Conservation (phyloP, 352 stramenopile species). For the Phytophthora colocasiae region DNA sequence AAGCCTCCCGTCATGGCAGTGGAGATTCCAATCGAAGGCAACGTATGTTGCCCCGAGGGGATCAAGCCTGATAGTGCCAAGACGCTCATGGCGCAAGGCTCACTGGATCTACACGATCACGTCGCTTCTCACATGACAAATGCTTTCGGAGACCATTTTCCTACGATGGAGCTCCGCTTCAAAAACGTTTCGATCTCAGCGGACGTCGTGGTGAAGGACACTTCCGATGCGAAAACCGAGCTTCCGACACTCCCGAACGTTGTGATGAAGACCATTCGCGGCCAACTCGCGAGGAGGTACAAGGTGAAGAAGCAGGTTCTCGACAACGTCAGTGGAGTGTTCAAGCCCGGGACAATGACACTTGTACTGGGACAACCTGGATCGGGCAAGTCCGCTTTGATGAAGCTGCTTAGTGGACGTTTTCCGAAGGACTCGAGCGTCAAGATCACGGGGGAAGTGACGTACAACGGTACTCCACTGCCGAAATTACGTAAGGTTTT, state of each 20-base stretch:
- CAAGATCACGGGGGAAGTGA: slow-evolving; percentile 15
- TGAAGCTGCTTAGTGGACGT: slow-evolving; percentile 26
- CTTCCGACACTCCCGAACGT: slow-evolving; percentile 16
- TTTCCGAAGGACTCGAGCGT: slow-evolving; percentile 18
- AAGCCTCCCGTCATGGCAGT: background rate
- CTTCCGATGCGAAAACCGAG: slow-evolving; percentile 10
- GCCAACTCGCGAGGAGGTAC: slow-evolving; percentile 2
- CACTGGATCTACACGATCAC: slow-evolving; percentile 17
- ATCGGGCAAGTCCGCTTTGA: slow-evolving; percentile 28
- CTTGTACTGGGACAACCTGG: slow-evolving; percentile 22
- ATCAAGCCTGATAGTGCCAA: slow-evolving; percentile 8
- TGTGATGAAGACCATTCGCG: slow-evolving; percentile 1
- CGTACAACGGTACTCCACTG: slow-evolving; percentile 15
- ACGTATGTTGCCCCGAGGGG: too few species aligned
- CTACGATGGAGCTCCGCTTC: slow-evolving; percentile 13
- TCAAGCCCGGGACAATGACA: slow-evolving; percentile 20
- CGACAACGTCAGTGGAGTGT: slow-evolving; percentile 17
- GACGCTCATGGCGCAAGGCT: slow-evolving; percentile 6
- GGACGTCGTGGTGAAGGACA: slow-evolving; percentile 14
- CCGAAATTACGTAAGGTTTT: slow-evolving; percentile 1
- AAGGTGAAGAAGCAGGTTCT: slow-evolving; percentile 15
- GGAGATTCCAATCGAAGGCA: background rate
- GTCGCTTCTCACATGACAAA: slow-evolving; percentile 15
- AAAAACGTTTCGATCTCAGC: slow-evolving; percentile 16
- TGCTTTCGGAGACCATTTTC: background rate